Base-by-base conservation (phyloP, 2,329 filamentous ascomycete species). In the Colletotrichum cereale region DNA sequence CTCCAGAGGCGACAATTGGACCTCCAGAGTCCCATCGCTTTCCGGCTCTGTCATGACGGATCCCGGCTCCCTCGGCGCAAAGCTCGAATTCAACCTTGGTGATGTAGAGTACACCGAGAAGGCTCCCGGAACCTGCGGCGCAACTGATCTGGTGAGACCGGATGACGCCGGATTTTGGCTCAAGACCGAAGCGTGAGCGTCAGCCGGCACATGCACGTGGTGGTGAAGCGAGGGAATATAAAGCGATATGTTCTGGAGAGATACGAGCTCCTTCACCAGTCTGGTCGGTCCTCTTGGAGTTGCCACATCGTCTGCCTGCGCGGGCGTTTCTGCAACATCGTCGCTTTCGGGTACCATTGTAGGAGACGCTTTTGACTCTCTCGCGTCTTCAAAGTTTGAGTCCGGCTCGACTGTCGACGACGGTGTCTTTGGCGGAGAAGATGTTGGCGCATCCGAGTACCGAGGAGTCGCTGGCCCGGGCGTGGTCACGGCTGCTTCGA, bases 41-140 rank as follows among this genome's bases (percentile, higher is more conserved):
- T 68, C 48, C 60, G 73, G 66, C 38, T 75, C 72, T 21, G 53
- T 72, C 73, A 47, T 52, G 40, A 47, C 72, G 52, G 29, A 50
- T 7, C 53, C 31, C 8, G 52, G 53, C 3, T 66, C 58, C 24
- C 34, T 53, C 12, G 67, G 68, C 16, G 60, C 50, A 14, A 42
- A 38, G 48, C 69, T 70, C 8, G 72, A 48, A n/a, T 60, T 71
- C 48, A 64, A 36, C 2, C 36, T 55, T 11, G 71, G 50, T 26
- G 73, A 67, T 10, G 72, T 72, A 16, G 73, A 73, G 61, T 86
- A 79, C 2, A 88, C 80, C 0, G 89, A 92, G 77, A 92, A 92
- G 2, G 90, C 86, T 0, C 90, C 90, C 1, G 90, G 90, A 3
- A 91, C 77, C 75, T 90, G 84, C 0, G 86, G 84, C n/a, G 83